phyloP scores from a whole-genome alignment of 2,329 filamentous ascomycete genomes.

The Paecilomyces formosus region DNA sequence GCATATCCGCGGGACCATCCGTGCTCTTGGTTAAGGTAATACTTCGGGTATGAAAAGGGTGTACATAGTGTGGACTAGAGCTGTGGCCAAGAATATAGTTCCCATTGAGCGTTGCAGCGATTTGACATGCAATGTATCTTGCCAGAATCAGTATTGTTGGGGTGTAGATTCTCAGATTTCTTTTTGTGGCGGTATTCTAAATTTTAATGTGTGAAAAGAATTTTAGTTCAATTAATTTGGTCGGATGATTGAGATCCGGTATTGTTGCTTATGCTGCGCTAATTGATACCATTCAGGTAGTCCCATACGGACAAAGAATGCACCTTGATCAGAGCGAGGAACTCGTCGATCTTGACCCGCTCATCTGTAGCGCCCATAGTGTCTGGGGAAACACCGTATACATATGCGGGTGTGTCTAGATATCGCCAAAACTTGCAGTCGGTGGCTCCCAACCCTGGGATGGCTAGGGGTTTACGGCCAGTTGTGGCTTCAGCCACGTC shows the following conservation, averaged over 20 bases:
- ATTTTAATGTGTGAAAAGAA: too few relatives aligned
- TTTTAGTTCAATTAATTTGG: background rate
- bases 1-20: too few relatives aligned
- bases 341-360: conserved; percentile 4
- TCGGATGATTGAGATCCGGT: background rate
- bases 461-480: conserved; percentile 20
- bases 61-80: too few relatives aligned
- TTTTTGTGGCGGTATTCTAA: too few relatives aligned
- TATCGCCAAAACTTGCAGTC: conserved; percentile 37
- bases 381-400: conserved; percentile 19
- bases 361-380: conserved; percentile 2
- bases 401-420: conserved; percentile 28
- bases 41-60: too few relatives aligned
- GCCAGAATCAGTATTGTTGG: too few relatives aligned
- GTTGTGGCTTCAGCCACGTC: conserved; percentile 18
- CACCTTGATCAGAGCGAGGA: conserved; percentile 1
- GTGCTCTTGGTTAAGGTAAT: too few relatives aligned
- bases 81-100: too few relatives aligned
- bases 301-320: conserved; percentile 2
- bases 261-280: background rate
- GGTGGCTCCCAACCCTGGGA: conserved; percentile 33
- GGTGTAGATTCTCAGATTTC: too few relatives aligned
- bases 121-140: too few relatives aligned
- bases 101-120: too few relatives aligned
- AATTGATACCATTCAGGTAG: background rate